These are phyloP conservation scores for Biscutella laevigata DNA, from an alignment of 441 rosid genomes.

Conservation along the genomic window DNA sequence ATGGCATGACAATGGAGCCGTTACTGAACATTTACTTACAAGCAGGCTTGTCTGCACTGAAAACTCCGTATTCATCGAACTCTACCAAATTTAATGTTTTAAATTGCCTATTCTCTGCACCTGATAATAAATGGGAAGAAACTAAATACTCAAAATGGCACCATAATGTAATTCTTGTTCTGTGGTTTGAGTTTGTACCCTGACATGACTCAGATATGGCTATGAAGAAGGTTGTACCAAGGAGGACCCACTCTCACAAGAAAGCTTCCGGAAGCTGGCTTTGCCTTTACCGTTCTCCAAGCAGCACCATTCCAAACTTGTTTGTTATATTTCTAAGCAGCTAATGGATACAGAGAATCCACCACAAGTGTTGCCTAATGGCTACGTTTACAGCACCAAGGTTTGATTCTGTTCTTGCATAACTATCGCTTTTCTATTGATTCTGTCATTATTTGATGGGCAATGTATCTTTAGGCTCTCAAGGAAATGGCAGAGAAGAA, in stretches of 20 bases:
- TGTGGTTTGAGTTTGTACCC: constrained; percentile 25
- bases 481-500: constrained; percentile 84
- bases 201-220: constrained; percentile 56
- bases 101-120: constrained; percentile 3
- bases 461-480: constrained; percentile 53
- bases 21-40: constrained; percentile 78
- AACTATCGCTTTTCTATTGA: neutral
- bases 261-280: constrained; percentile 77
- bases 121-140: neutral
- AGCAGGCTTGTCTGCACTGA: constrained; percentile 90
- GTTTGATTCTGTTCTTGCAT: constrained; percentile 27
- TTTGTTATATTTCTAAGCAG: constrained; percentile 86
- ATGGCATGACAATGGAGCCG: constrained; percentile 94
- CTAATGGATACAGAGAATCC: constrained; percentile 96
- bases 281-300: constrained; percentile 74
- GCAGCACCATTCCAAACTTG: constrained; percentile 91
- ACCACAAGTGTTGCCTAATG: constrained; percentile 88
- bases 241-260: constrained; percentile 92
- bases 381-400: constrained; percentile 86
- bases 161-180: neutral
- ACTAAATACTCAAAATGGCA: neutral
- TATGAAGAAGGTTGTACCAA: constrained; percentile 77
- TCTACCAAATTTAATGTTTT: constrained; percentile 10
- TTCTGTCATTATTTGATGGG: constrained; percentile 11
- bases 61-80: constrained; percentile 76